Evolutionary conservation across 306 rosid genomes (phyloP).

Genomic region (Casuarina glauca): DNA sequence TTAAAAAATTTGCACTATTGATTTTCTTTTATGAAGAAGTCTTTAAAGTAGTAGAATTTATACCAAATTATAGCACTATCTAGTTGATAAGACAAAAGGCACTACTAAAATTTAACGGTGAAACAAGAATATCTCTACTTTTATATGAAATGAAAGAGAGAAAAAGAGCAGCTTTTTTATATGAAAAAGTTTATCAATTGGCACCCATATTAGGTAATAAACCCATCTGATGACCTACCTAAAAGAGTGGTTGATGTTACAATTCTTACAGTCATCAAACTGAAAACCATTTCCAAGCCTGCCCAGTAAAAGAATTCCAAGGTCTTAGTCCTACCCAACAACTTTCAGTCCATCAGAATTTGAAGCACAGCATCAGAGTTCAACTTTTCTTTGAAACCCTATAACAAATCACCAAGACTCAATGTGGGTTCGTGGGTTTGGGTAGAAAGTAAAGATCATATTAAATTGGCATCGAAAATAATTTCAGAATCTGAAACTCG

Average conservation of each 20-base stretch:
- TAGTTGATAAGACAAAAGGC: too few species aligned
- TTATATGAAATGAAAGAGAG: too few species aligned
- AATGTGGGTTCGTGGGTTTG: constrained; percentile 19
- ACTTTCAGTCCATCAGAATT: constrained; percentile 54
- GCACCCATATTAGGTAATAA: constrained; percentile 33
- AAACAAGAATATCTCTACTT: too few species aligned
- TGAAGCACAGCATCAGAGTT: constrained; percentile 54
- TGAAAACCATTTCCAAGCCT: constrained; percentile 55
- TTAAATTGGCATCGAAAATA: constrained; percentile 24
- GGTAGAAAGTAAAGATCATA: constrained; percentile 46
- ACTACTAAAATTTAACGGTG: too few species aligned
- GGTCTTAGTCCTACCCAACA: constrained; percentile 60
- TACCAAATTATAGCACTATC: too few species aligned
- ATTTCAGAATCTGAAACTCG: constrained; percentile 20
- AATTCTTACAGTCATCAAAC: constrained; percentile 51
- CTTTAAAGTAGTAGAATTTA: too few species aligned
- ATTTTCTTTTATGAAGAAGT: too few species aligned
- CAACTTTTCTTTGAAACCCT: constrained; percentile 29
- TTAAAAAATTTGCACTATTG: too few species aligned
- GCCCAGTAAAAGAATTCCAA: constrained; percentile 70
- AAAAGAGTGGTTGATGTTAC: too few species aligned
- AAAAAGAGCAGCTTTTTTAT: too few species aligned
- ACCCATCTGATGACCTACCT: constrained; percentile 43
- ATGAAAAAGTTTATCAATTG: too few species aligned
- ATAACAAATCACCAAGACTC: constrained; percentile 37